These are phyloP conservation scores for Thielaviopsis euricoi DNA, from an alignment of 2,329 filamentous ascomycete species.

Conservation along the genomic window DNA sequence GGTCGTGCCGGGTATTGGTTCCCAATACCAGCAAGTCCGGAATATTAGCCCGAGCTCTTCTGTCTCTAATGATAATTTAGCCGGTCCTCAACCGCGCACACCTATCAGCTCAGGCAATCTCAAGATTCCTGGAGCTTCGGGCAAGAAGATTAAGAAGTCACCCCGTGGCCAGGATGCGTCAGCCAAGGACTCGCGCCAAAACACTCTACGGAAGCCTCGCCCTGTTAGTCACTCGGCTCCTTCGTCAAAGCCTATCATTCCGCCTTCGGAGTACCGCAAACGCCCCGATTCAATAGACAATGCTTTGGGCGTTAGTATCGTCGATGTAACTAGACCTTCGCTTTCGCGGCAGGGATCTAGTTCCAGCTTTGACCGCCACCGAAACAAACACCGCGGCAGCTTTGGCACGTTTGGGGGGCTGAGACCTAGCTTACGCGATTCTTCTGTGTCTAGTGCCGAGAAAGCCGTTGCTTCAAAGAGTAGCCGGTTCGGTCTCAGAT, in stretches of 20 bases:
- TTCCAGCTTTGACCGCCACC: conserved; percentile 10
- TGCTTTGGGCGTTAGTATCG: neutral
- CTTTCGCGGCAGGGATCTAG: conserved; percentile 10
- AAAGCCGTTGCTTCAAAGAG: conserved; percentile 20
- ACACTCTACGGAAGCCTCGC: conserved; percentile 7
- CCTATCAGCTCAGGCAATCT: neutral
- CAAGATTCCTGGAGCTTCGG: neutral
- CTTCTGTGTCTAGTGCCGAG: conserved; percentile 43
- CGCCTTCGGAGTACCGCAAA: neutral
- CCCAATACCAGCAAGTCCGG: neutral
- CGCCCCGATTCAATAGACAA: neutral
- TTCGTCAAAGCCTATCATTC: neutral
- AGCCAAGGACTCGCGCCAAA: neutral
- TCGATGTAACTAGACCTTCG: neutral
- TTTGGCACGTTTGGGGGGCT: neutral
- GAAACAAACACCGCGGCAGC: neutral
- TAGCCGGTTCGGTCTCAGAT: conserved; percentile 54
- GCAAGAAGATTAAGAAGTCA: neutral
- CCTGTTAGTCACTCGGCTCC: conserved; percentile 6
- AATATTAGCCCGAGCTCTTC: neutral
- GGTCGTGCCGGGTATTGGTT: neutral
- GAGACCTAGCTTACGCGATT: conserved; percentile 12
- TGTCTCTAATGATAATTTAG: neutral
- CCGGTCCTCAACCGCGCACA: neutral
- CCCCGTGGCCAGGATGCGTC: neutral